Evolutionary conservation across 2,329 filamentous ascomycete species (phyloP).

Genomic region (Penicillium paneum): DNA sequence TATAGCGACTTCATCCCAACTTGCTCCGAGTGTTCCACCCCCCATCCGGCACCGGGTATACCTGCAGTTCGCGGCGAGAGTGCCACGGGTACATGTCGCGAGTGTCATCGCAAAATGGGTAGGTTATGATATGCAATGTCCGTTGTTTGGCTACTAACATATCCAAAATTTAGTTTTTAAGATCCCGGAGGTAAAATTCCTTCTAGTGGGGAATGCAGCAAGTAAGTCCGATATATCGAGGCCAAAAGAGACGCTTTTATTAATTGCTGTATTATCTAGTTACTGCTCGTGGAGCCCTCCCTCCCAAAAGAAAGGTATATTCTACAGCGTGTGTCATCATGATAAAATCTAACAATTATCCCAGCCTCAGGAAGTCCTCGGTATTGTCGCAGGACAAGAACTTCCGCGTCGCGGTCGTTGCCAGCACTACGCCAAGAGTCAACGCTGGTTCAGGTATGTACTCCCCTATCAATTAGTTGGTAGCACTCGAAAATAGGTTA

Average conservation of each 20-base stretch:
- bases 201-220: constrained; percentile 62
- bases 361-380: constrained; percentile 51
- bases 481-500: not conserved
- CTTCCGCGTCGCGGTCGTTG: constrained; percentile 54
- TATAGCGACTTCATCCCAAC: constrained; percentile 72
- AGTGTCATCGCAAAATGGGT: constrained; percentile 76
- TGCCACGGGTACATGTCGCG: constrained; percentile 70
- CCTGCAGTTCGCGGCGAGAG: constrained; percentile 71
- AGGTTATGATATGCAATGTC: constrained; percentile 17
- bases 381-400: constrained; percentile 54
- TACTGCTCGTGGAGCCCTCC: constrained; percentile 30
- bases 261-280: constrained; percentile 18
- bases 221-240: constrained; percentile 30
- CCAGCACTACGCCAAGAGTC: constrained; percentile 53
- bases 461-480: not conserved
- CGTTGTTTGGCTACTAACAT: not conserved
- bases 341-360: not conserved
- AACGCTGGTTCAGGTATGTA: constrained; percentile 55
- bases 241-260: not conserved
- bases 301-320: constrained; percentile 35
- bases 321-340: not conserved
- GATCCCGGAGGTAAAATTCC: constrained; percentile 73
- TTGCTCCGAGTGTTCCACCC: constrained; percentile 70
- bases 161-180: constrained; percentile 55
- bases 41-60: constrained; percentile 61